These are phyloP conservation scores for Ophiocytium majus DNA, from an alignment of 352 stramenopile species.

Conservation along the genomic window DNA sequence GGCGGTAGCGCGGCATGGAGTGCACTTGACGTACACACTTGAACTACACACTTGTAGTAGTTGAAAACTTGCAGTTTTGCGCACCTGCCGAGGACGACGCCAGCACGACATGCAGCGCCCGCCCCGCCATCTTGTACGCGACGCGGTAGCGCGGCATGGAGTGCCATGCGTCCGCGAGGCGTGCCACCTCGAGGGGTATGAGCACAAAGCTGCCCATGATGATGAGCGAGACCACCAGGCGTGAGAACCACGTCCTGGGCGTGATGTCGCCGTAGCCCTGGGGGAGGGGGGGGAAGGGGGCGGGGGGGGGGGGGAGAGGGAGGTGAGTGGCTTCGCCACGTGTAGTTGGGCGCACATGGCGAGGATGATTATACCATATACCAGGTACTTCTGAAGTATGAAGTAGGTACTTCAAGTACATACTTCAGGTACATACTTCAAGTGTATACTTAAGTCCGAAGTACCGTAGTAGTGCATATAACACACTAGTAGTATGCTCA, in stretches of 20 bases:
- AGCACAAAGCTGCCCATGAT: neutral
- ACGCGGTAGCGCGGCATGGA: neutral
- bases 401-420: too few relatives aligned
- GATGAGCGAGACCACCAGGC: neutral
- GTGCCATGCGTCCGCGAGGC: neutral
- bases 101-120: neutral
- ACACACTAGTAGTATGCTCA: too few relatives aligned
- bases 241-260: neutral
- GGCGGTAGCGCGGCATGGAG: constrained; percentile 2
- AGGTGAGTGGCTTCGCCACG: neutral
- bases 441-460: too few relatives aligned
- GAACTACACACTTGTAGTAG: too few relatives aligned
- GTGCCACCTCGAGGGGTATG: constrained; percentile 15
- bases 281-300: too few relatives aligned
- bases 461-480: too few relatives aligned
- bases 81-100: neutral
- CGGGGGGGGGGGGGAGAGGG: neutral
- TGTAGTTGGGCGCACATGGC: too few relatives aligned
- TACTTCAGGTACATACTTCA: too few relatives aligned
- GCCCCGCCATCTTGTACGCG: constrained; percentile 13
- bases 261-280: constrained; percentile 22
- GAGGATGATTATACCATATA: too few relatives aligned
- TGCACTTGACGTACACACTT: too few relatives aligned
- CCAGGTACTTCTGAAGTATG: too few relatives aligned
- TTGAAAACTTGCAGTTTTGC: too few relatives aligned